Evolutionary conservation across 768 basidiomycete species (phyloP).

Genomic region (Boletus speciosus): DNA sequence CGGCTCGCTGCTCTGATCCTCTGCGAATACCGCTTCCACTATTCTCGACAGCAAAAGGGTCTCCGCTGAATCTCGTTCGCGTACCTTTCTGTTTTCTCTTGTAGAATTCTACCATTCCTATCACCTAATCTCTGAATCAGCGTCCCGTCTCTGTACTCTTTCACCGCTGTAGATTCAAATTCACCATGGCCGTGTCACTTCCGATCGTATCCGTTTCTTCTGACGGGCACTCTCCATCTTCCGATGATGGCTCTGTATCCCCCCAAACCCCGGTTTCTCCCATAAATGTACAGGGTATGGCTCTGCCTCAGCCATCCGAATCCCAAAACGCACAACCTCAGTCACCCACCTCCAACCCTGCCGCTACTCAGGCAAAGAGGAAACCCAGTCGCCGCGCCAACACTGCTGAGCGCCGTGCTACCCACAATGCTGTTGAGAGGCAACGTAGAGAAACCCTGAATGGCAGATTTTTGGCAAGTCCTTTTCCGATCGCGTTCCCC

Average conservation of each 20-base stretch:
- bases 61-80: conserved; percentile 46
- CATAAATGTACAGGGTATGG: conserved; percentile 31
- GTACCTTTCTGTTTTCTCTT: conserved; percentile 31
- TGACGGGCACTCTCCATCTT: conserved; percentile 38
- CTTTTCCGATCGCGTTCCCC: conserved; percentile 9
- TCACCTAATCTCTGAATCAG: conserved; percentile 16
- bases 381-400: conserved; percentile 89
- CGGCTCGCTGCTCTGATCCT: conserved; percentile 52
- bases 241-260: conserved; percentile 41
- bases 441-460: conserved; percentile 92
- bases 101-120: conserved; percentile 25
- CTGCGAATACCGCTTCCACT: conserved; percentile 21
- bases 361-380: conserved; percentile 53
- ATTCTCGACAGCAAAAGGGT: conserved; percentile 27
- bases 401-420: conserved; percentile 93
- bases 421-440: conserved; percentile 96
- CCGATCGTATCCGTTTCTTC: conserved; percentile 38
- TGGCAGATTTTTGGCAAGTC: conserved; percentile 78
- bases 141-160: conserved; percentile 4
- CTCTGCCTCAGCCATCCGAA: conserved; percentile 33
- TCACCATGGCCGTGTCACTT: conserved; percentile 37
- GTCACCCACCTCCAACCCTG: conserved; percentile 22
- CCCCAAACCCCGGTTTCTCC: conserved; percentile 51
- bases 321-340: conserved; percentile 19
- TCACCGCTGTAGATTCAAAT: conserved; percentile 14